Percentiles rank a stretch among this genome's conserved stretches.
Conservation (phyloP, 371 early-diverging fungal species). For the Aphelidium insulamus region DNA sequence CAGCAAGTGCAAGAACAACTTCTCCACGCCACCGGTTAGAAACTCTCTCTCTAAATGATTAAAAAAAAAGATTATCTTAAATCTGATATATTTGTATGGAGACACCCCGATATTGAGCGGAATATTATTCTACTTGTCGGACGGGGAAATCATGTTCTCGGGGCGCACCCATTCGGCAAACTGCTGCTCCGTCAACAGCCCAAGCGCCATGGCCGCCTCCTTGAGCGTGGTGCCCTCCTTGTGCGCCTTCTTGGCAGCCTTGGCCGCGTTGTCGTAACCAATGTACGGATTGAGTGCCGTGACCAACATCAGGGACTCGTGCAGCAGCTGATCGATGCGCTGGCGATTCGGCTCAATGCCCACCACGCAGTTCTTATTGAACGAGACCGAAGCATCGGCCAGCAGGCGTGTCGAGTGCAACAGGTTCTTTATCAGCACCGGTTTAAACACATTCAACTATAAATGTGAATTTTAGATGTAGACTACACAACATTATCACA, state of each 20-base stretch:
- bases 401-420: constrained; percentile 68
- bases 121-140: no score
- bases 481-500: constrained; percentile 2
- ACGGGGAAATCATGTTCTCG: constrained; percentile 53
- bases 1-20: no score
- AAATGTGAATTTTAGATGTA: not conserved
- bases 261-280: constrained; percentile 67
- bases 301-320: constrained; percentile 72
- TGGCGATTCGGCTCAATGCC: constrained; percentile 77
- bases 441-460: constrained; percentile 88
- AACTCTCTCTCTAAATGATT: no score
- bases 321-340: constrained; percentile 57
- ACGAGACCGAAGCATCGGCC: constrained; percentile 59
- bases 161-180: constrained; percentile 81
- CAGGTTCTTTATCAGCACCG: constrained; percentile 81
- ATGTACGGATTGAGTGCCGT: constrained; percentile 79
- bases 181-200: constrained; percentile 54
- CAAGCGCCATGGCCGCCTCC: constrained; percentile 61
- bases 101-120: no score
- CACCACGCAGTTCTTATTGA: constrained; percentile 72
- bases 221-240: constrained; percentile 62
- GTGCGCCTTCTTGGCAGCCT: constrained; percentile 86
- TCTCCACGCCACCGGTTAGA: no score
- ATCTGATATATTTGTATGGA: no score
- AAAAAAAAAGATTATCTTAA: no score